These are phyloP conservation scores for Yamadazyma takamatsuzukensis DNA, from an alignment of 805 yeast genomes.

Conservation along the genomic window DNA sequence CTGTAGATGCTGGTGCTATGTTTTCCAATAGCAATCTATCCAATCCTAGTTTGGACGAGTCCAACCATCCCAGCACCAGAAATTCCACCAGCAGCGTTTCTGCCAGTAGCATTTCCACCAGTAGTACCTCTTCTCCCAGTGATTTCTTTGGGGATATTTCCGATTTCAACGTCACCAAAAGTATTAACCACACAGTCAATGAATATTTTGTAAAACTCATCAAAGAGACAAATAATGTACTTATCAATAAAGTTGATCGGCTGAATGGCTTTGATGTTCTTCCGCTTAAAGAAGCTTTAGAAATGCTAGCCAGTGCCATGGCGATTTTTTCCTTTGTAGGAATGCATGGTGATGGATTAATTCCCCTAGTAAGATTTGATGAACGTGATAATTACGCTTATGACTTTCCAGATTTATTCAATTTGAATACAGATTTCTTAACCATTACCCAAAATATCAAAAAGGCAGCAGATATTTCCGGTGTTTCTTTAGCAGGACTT, in stretches of 20 bases:
- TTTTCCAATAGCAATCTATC: too few relatives aligned
- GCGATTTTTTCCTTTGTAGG: constrained; percentile 27
- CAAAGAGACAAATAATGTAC: background rate
- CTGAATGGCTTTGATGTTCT: constrained; percentile 6
- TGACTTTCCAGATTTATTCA: constrained; percentile 44
- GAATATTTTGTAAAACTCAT: constrained; percentile 1
- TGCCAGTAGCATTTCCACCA: too few relatives aligned
- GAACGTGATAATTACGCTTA: constrained; percentile 19
- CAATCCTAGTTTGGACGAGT: too few relatives aligned
- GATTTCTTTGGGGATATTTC: too few relatives aligned
- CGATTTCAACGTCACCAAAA: too few relatives aligned
- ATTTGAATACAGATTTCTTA: constrained; percentile 40
- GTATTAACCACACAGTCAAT: background rate
- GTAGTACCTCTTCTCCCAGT: too few relatives aligned
- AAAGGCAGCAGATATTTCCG: too few relatives aligned
- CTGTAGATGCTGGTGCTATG: too few relatives aligned
- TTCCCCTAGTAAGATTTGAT: constrained; percentile 26
- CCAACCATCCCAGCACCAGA: too few relatives aligned
- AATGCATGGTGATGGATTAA: constrained; percentile 26
- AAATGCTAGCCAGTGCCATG: background rate
- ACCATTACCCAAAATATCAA: constrained; percentile 5
- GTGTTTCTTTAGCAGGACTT: too few relatives aligned
- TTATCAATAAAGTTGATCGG: constrained; percentile 4
- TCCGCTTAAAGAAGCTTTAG: background rate
- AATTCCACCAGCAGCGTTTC: too few relatives aligned